Base-by-base conservation (phyloP, 1,139 yeast species). In the Pichia sp. region DNA sequence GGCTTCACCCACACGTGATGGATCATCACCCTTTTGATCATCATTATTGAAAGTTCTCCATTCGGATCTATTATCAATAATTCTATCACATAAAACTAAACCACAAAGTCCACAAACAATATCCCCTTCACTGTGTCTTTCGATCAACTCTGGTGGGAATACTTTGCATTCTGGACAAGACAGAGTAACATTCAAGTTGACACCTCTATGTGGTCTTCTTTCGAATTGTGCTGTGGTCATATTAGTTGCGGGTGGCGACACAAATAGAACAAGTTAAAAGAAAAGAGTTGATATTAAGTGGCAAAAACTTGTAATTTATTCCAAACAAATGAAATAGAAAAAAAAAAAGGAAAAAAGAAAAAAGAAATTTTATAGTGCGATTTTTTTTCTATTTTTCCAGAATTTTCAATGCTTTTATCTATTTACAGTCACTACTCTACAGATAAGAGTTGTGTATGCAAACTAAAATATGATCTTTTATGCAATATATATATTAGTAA, bases 1-100 rank as follows among this genome's bases (percentile, higher is more conserved):
- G 3, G 97, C 97, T 61, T 90, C 97, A 64, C 98, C 98, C 53
- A 92, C 98, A 85, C 98, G 97, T 57, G 95, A 83, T 4, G 98
- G 98, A 64, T 92, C 98, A 62, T 89, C 97, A 57, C 95, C 96
- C 55, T 92, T 94, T 66, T 90, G 97, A 63, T 92, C 98, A 64
- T 92, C 98, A 63, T 92, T 92, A 52, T 85, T 80, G 66, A 92
- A 92, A 2, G 98, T 92, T 71, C 98, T 86, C 98, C 98, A 92
- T 71, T 92, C 98, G 2, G 96, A 87, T 56, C 98, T 74, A 6
- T 96, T 90, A 61, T 92, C 98, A 30, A 92, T 96, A 44, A 92
- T 84, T 53, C 95, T 73, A 62, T 89, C 96, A 56, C 96, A 87
- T 29, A 92, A 74, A 3, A 92, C 98, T 50, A 92, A 71, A 24